Evolutionary conservation across 768 basidiomycete species (phyloP).

Genomic region (Kwoniella sp.): DNA sequence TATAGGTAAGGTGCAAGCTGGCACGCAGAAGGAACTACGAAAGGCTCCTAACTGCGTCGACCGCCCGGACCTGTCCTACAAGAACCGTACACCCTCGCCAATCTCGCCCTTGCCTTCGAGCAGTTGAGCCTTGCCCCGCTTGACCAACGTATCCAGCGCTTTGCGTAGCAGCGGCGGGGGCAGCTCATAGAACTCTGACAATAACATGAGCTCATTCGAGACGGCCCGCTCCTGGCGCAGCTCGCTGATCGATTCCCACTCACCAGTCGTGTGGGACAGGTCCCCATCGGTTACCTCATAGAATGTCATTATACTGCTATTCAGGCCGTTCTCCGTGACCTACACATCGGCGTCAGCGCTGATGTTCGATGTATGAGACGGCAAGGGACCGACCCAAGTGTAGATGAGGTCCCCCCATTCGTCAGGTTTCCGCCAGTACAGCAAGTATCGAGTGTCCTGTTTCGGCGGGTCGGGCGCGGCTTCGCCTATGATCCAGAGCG

Average conservation of each 20-base stretch:
- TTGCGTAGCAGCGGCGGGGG: conserved; percentile 47
- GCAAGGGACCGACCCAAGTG: conserved; percentile 48
- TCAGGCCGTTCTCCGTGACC: conserved; percentile 51
- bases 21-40: too few species aligned
- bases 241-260: conserved; percentile 6
- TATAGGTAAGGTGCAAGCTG: too few species aligned
- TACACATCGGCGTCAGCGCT: conserved; percentile 4
- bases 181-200: conserved; percentile 51
- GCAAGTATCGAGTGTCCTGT: conserved; percentile 41
- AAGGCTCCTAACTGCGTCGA: not conserved
- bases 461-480: conserved; percentile 43
- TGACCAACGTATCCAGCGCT: conserved; percentile 50
- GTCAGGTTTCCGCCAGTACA: conserved; percentile 52
- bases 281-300: conserved; percentile 53
- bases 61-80: conserved; percentile 16
- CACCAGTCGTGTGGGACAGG: conserved; percentile 46
- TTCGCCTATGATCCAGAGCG: conserved; percentile 25
- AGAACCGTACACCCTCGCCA: conserved; percentile 53
- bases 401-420: conserved; percentile 53
- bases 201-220: not conserved
- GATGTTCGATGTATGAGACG: not conserved
- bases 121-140: conserved; percentile 52
- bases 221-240: too few species aligned
- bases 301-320: conserved; percentile 52
- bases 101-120: conserved; percentile 50